A percentile compares a stretch with the other conserved stretches of the same genome.
phyloP scores from a whole-genome alignment of 768 basidiomycete species.

The Boletus rex-veris region DNA sequence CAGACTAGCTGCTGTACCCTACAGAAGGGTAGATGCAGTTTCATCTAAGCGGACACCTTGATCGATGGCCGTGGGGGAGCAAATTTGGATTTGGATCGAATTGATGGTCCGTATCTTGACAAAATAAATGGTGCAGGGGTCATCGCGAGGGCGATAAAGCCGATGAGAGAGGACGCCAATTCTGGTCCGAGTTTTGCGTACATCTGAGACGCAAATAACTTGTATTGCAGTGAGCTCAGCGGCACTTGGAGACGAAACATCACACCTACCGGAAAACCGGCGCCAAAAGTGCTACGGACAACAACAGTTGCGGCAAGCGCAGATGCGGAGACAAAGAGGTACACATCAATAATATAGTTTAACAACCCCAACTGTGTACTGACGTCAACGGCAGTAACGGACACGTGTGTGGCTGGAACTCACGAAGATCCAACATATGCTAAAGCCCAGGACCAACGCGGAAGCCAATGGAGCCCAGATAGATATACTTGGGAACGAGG shows the following conservation, averaged over 20 bases:
- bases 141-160: conserved; percentile 48
- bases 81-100: conserved; percentile 43
- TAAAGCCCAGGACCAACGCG: conserved; percentile 49
- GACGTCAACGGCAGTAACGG: background rate
- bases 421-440: conserved; percentile 54
- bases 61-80: conserved; percentile 30
- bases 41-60: conserved; percentile 11
- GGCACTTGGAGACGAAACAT: background rate
- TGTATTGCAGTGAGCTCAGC: conserved; percentile 3
- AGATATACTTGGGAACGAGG: conserved; percentile 49
- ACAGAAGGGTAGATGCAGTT: background rate
- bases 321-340: conserved; percentile 51
- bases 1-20: background rate
- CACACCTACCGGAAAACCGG: conserved; percentile 39
- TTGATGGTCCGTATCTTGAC: conserved; percentile 40
- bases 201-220: conserved; percentile 56
- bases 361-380: conserved; percentile 44
- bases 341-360: conserved; percentile 63
- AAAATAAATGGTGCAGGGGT: conserved; percentile 52
- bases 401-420: conserved; percentile 20
- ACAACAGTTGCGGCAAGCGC: conserved; percentile 55
- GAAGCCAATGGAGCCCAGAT: conserved; percentile 54
- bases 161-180: conserved; percentile 60
- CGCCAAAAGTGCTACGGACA: conserved; percentile 50
- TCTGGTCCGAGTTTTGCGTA: conserved; percentile 45